A percentile compares a stretch with the other conserved stretches of the same genome.
Conservation (phyloP, 306 rosid genomes). For the Citrullus mucosospermus region DNA sequence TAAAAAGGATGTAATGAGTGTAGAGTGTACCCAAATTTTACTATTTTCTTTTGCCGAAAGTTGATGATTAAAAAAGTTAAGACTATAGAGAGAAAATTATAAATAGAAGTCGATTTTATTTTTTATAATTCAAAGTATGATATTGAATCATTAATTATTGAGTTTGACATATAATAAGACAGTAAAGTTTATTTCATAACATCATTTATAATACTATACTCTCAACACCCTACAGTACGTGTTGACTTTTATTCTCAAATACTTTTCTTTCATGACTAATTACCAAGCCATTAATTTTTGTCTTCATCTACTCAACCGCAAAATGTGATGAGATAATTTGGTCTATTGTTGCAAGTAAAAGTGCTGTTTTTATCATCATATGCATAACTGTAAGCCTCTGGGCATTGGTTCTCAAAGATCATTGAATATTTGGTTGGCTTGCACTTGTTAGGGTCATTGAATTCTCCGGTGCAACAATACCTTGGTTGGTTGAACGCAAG, state of each 20-base stretch:
- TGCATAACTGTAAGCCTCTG: slow-evolving; percentile 52
- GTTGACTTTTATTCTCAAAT: not conserved
- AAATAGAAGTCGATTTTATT: too few species aligned
- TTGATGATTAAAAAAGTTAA: too few species aligned
- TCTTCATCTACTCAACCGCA: slow-evolving; percentile 22
- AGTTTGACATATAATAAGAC: too few species aligned
- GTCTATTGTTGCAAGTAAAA: slow-evolving; percentile 32
- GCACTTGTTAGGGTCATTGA: slow-evolving; percentile 11
- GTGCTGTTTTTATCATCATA: slow-evolving; percentile 28
- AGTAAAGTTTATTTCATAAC: too few species aligned
- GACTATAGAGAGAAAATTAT: too few species aligned
- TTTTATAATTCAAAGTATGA: too few species aligned
- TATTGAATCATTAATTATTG: too few species aligned
- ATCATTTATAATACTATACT: not conserved
- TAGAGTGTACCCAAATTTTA: too few species aligned
- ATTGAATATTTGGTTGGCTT: slow-evolving; percentile 26
- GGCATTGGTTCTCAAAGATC: slow-evolving; percentile 36
- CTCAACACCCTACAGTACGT: not conserved
- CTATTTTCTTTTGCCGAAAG: too few species aligned
- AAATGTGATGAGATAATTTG: slow-evolving; percentile 42
- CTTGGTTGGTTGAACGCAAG: slow-evolving; percentile 16
- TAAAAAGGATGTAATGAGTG: too few species aligned
- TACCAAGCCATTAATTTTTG: not conserved
- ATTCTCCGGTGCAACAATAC: slow-evolving; percentile 36
- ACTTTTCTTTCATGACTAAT: too few species aligned